Evolutionary conservation across 352 stramenopile species (phyloP).

Genomic region (Albugo laibachii): DNA sequence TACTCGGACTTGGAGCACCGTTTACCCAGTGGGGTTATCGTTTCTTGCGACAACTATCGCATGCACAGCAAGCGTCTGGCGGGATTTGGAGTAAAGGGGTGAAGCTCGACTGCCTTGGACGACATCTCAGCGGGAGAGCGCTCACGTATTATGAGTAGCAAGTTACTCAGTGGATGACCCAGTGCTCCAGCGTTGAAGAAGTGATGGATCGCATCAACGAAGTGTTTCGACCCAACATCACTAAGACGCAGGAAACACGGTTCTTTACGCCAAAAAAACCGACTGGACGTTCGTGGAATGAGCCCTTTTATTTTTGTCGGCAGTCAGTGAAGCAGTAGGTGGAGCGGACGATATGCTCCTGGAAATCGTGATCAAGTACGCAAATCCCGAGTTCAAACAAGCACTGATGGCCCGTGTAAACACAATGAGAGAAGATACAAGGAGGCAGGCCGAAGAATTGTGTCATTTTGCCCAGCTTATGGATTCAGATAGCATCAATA

Average conservation of each 20-base stretch:
- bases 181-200: too few species aligned
- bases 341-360: constrained; percentile 2
- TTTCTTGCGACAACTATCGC: too few species aligned
- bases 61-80: too few species aligned
- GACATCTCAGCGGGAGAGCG: too few species aligned
- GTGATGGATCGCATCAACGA: too few species aligned
- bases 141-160: too few species aligned
- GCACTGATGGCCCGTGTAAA: constrained; percentile 3
- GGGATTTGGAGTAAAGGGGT: too few species aligned
- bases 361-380: constrained; percentile 8
- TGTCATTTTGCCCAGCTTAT: constrained; percentile 2
- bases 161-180: too few species aligned
- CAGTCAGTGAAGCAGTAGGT: neutral
- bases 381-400: constrained; percentile 2
- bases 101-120: too few species aligned
- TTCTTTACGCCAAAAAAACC: constrained; percentile 1
- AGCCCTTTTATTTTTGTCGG: constrained; percentile 4
- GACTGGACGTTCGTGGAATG: constrained; percentile 1
- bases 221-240: too few species aligned
- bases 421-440: neutral
- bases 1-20: too few species aligned
- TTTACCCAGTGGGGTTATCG: too few species aligned
- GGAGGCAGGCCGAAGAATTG: constrained; percentile 4
- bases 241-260: neutral
- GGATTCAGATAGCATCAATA: neutral